A percentile compares a stretch with the other conserved stretches of the same genome.
Evolutionary conservation across 2,329 filamentous ascomycete genomes (phyloP).

Genomic region (Neocucurbitaria cava): DNA sequence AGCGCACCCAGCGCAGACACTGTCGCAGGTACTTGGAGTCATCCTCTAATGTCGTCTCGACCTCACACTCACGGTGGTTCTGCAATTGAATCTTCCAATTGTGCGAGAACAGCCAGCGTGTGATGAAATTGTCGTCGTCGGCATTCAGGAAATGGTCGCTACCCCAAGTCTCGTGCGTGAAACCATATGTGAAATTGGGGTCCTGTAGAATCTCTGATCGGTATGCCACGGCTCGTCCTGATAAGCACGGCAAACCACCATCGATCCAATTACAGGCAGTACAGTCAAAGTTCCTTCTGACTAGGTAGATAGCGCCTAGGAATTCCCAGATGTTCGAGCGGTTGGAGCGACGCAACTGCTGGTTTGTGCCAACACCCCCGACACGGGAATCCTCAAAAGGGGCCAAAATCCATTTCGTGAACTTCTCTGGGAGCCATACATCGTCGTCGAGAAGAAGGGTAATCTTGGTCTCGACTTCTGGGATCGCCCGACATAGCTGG

Average conservation of each 20-base stretch:
- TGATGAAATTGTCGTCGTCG: constrained; percentile 98
- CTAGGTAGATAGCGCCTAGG: constrained; percentile 88
- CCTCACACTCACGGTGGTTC: constrained; percentile 82
- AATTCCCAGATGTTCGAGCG: constrained; percentile 78
- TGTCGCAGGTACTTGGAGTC: constrained; percentile 89
- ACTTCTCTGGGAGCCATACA: constrained; percentile 86
- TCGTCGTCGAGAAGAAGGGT: constrained; percentile 96
- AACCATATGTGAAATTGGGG: constrained; percentile 83
- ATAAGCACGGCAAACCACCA: constrained; percentile 95
- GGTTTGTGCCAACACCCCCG: constrained; percentile 91
- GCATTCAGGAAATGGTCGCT: constrained; percentile 85
- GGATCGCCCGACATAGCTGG: constrained; percentile 90
- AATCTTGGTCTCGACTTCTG: constrained; percentile 80
- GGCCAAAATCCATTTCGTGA: constrained; percentile 90
- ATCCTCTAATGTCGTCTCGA: constrained; percentile 91
- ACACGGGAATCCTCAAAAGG: constrained; percentile 86
- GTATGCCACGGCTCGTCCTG: constrained; percentile 91
- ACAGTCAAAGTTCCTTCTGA: constrained; percentile 95
- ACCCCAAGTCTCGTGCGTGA: constrained; percentile 80
- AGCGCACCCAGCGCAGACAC: constrained; percentile 92
- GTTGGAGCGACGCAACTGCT: constrained; percentile 77
- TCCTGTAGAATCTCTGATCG: constrained; percentile 86
- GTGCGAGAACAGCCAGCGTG: constrained; percentile 91
- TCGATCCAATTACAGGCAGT: constrained; percentile 95
- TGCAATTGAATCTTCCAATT: constrained; percentile 95